A percentile compares a stretch with the other conserved stretches of the same genome.
Conservation (phyloP, 2,329 filamentous ascomycete species). For the Fusarium beomiforme region DNA sequence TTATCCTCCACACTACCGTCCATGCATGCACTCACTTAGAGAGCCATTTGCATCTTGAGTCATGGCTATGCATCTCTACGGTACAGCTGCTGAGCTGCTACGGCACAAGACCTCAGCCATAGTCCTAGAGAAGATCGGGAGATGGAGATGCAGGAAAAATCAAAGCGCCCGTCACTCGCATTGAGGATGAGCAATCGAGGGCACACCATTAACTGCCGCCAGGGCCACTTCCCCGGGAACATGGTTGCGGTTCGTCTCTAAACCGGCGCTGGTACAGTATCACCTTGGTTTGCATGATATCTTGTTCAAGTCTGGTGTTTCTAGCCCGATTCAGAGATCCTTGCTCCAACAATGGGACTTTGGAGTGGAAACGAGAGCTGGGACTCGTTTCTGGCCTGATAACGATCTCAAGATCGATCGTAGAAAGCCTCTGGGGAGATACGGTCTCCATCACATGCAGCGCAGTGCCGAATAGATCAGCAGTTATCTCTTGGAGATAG, state of each 20-base stretch:
- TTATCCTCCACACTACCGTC: conserved; percentile 33
- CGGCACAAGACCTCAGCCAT: conserved; percentile 35
- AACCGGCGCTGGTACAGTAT: conserved; percentile 10
- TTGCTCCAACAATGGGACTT: conserved; percentile 31
- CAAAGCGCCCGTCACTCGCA: neutral
- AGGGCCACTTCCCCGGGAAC: conserved; percentile 38
- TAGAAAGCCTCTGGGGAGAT: conserved; percentile 17
- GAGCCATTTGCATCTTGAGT: conserved; percentile 30
- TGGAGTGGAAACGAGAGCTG: conserved; percentile 33
- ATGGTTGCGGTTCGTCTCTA: conserved; percentile 29
- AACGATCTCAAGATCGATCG: conserved; percentile 26
- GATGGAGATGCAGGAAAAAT: conserved; percentile 7
- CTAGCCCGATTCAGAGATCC: conserved; percentile 37
- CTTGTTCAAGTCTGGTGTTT: conserved; percentile 21
- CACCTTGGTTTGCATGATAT: conserved; percentile 29
- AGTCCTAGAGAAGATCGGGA: conserved; percentile 25
- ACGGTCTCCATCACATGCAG: conserved; percentile 29
- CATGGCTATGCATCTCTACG: conserved; percentile 37
- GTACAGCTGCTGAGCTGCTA: neutral
- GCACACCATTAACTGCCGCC: conserved; percentile 38
- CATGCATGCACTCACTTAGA: conserved; percentile 34
- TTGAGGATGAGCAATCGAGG: neutral
- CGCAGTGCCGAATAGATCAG: conserved; percentile 13
- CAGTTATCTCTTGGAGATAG: neutral
- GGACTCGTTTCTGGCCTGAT: conserved; percentile 37